Conservation (phyloP, 2,329 filamentous ascomycete species). For the Penicillium digitatum region DNA sequence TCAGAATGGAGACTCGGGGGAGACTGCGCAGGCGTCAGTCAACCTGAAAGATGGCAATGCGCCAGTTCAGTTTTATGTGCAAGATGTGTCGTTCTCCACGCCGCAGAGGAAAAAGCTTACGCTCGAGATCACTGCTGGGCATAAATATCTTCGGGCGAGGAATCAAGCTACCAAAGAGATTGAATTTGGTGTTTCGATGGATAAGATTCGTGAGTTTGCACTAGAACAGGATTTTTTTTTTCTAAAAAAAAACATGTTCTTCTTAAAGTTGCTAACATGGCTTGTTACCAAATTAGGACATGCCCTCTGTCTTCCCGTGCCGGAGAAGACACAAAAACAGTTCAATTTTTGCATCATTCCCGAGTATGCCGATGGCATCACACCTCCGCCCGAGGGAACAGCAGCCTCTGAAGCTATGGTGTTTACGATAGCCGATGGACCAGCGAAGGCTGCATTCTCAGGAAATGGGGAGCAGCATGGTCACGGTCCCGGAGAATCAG, state of each 20-base stretch:
- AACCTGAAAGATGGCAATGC: conserved; percentile 33
- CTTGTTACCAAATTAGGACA: conserved; percentile 42
- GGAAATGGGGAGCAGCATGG: conserved; percentile 44
- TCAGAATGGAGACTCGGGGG: conserved; percentile 35
- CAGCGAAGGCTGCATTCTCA: conserved; percentile 44
- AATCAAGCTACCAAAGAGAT: conserved; percentile 51
- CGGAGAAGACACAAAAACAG: conserved; percentile 61
- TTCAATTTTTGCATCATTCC: conserved; percentile 62
- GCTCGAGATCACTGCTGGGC: conserved; percentile 51
- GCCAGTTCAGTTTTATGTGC: conserved; percentile 44
- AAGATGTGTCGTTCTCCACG: conserved; percentile 58
- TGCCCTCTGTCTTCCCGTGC: conserved; percentile 59
- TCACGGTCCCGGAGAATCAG: conserved; percentile 45
- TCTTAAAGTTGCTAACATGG: conserved; percentile 9
- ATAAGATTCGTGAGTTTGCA: conserved; percentile 45
- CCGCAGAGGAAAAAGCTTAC: conserved; percentile 62
- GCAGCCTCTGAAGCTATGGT: conserved; percentile 53
- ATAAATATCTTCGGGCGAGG: conserved; percentile 46
- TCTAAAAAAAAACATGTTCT: neutral
- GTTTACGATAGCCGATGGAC: conserved; percentile 57
- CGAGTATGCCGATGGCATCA: conserved; percentile 49
- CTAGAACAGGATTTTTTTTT: neutral
- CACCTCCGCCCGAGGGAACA: conserved; percentile 41
- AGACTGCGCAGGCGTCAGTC: conserved; percentile 28
- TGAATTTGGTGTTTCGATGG: conserved; percentile 52